A percentile compares a stretch with the other conserved stretches of the same genome.
These are phyloP conservation scores for Lecanicillium sp. DNA, from an alignment of 2,329 filamentous ascomycete genomes.

Conservation along the genomic window DNA sequence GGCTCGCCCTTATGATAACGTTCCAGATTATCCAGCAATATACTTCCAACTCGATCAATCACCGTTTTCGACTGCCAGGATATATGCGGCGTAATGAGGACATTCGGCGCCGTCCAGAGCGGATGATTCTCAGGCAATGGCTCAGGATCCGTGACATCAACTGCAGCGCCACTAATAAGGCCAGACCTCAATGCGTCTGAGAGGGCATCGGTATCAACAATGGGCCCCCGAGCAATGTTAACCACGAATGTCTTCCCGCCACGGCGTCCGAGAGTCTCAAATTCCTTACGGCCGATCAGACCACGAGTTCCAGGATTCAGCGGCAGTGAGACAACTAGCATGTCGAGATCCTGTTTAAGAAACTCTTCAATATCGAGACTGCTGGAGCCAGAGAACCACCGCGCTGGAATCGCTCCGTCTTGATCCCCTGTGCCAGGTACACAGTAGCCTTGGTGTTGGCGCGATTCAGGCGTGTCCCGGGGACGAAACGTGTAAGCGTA, in stretches of 20 bases:
- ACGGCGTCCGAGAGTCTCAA: conserved; percentile 28
- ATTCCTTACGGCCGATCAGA: conserved; percentile 35
- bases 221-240: conserved; percentile 53
- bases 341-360: conserved; percentile 31
- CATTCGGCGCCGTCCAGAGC: conserved; percentile 57
- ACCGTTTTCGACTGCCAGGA: conserved; percentile 23
- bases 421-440: conserved; percentile 52
- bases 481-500: conserved; percentile 58
- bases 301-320: conserved; percentile 27
- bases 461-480: conserved; percentile 48
- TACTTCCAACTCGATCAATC: conserved; percentile 16
- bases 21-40: conserved; percentile 22
- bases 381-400: conserved; percentile 32
- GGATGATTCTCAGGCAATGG: conserved; percentile 55
- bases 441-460: conserved; percentile 50
- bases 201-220: conserved; percentile 40
- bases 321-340: conserved; percentile 34
- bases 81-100: conserved; percentile 43
- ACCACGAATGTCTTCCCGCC: conserved; percentile 44
- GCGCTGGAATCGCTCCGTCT: conserved; percentile 29
- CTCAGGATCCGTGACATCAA: conserved; percentile 68
- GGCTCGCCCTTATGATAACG: conserved; percentile 16
- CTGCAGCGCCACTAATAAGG: conserved; percentile 46
- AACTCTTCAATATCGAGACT: conserved; percentile 30
- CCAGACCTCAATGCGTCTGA: conserved; percentile 41